Conservation (phyloP, 768 basidiomycete species). For the Lactarius trivialis region DNA sequence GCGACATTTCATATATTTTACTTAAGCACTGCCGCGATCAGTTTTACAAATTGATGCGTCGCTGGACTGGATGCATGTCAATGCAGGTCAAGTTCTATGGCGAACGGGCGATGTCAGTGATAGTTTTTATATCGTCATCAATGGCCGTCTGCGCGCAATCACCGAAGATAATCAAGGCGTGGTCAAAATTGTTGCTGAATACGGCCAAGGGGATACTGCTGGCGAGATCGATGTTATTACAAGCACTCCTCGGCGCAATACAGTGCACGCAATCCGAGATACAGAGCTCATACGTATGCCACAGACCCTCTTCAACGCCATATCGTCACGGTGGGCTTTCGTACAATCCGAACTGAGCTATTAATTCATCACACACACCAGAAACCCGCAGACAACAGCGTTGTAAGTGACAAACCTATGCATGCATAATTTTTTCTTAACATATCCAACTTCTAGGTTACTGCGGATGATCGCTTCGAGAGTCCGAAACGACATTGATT, state of each 20-base stretch:
- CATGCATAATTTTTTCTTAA: neutral
- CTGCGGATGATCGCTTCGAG: slow-evolving; percentile 88
- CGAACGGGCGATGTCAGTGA: slow-evolving; percentile 85
- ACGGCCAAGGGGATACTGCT: slow-evolving; percentile 95
- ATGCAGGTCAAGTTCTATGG: slow-evolving; percentile 93
- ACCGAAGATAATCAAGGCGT: slow-evolving; percentile 70
- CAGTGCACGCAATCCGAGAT: slow-evolving; percentile 96
- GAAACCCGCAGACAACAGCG: slow-evolving; percentile 80
- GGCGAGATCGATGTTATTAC: slow-evolving; percentile 98
- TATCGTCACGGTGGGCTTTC: slow-evolving; percentile 63
- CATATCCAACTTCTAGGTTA: slow-evolving; percentile 38
- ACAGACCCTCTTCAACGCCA: slow-evolving; percentile 94
- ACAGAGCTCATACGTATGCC: slow-evolving; percentile 97
- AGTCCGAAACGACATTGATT: slow-evolving; percentile 77
- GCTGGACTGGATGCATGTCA: slow-evolving; percentile 97
- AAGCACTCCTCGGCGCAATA: slow-evolving; percentile 76
- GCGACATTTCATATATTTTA: neutral
- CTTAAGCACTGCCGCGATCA: slow-evolving; percentile 28
- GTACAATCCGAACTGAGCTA: slow-evolving; percentile 4
- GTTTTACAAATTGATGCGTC: slow-evolving; percentile 96
- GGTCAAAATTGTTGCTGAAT: slow-evolving; percentile 82
- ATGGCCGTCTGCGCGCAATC: slow-evolving; percentile 90
- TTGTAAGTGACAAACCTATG: slow-evolving; percentile 44
- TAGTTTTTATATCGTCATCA: slow-evolving; percentile 97
- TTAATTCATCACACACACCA: slow-evolving; percentile 27